These are phyloP conservation scores for Barnettozyma wickerhamii DNA, from an alignment of 805 yeast genomes.

Conservation along the genomic window DNA sequence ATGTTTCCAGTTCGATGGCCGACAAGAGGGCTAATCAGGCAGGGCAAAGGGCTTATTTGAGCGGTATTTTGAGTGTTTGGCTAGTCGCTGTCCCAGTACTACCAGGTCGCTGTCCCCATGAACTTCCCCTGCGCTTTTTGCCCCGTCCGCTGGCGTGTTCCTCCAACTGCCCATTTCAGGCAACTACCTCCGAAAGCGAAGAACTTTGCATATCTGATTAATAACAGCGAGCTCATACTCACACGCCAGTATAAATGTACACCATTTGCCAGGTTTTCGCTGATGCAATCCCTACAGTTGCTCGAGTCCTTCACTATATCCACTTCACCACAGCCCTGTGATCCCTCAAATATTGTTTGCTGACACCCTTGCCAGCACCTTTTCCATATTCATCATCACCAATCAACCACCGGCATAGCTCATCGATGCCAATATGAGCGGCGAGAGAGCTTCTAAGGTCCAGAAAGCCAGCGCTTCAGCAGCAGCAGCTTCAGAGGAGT, in stretches of 20 bases:
- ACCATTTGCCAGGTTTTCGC: not conserved
- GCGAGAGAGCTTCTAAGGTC: constrained; percentile 1
- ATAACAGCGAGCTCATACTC: not conserved
- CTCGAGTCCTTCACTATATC: no score
- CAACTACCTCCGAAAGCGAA: not conserved
- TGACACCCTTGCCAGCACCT: no score
- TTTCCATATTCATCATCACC: not conserved
- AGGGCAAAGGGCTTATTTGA: no score
- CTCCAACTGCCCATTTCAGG: not conserved
- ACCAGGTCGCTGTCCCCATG: no score
- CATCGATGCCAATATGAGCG: not conserved
- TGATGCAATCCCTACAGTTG: no score
- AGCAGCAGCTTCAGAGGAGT: not conserved
- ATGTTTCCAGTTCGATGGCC: not conserved
- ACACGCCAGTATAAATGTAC: not conserved
- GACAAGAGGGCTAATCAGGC: no score
- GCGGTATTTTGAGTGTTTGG: no score
- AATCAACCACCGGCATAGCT: not conserved
- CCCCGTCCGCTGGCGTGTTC: no score
- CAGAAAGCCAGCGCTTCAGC: not conserved
- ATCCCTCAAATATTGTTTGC: no score
- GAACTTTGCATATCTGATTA: not conserved
- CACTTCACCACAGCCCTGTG: not conserved
- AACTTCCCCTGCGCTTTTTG: no score
- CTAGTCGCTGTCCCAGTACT: no score